Percentiles rank a stretch among this genome's conserved stretches.
Conservation (phyloP, 306 rosid species). For the Carpinus fangiana region DNA sequence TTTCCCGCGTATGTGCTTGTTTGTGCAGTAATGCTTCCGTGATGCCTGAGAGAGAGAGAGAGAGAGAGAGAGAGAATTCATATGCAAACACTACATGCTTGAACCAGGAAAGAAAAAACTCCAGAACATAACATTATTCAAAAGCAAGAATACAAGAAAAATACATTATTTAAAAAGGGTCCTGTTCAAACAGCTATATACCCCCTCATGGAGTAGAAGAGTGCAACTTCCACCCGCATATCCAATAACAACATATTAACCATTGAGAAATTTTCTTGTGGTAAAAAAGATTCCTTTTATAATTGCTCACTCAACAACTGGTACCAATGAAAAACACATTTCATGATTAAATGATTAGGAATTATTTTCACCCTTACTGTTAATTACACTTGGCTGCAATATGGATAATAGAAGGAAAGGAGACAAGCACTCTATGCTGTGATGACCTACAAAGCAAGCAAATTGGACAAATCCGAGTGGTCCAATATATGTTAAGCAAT, state of each 20-base stretch:
- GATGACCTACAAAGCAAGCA: neutral
- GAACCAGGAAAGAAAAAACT: neutral
- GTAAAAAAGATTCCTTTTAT: neutral
- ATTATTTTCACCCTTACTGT: neutral
- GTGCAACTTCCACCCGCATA: neutral
- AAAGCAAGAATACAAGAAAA: conserved; percentile 1
- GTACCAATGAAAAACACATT: neutral
- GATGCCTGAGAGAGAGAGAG: conserved; percentile 55
- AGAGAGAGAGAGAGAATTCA: neutral
- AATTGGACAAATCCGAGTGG: neutral
- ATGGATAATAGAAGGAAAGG: neutral
- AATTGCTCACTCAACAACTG: neutral
- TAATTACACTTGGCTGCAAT: neutral
- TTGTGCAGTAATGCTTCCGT: conserved; percentile 91
- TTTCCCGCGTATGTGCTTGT: conserved; percentile 55
- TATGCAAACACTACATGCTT: neutral
- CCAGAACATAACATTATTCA: conserved; percentile 11
- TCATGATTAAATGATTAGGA: neutral
- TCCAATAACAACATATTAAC: conserved; percentile 12
- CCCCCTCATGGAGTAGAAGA: neutral
- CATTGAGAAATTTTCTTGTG: neutral
- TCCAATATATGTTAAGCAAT: neutral
- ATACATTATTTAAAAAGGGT: neutral
- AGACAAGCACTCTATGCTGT: neutral
- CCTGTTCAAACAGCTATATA: neutral